Evolutionary conservation across 768 basidiomycete species (phyloP).

Genomic region (Rhizopogon vinicolor): DNA sequence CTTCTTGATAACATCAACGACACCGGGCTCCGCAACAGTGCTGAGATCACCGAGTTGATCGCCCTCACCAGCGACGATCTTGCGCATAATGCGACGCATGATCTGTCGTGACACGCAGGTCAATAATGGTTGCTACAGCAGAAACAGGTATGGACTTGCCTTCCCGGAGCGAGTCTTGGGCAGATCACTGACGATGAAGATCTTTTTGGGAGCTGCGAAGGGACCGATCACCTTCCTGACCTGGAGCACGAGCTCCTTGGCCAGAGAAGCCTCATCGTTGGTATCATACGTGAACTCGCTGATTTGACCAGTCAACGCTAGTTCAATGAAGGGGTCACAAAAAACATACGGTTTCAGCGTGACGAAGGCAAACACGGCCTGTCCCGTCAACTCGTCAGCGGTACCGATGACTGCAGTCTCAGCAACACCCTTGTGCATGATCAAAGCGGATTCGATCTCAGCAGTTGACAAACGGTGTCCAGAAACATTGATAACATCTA

Average conservation of each 20-base stretch:
- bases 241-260: slow-evolving; percentile 89
- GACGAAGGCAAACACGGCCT: slow-evolving; percentile 93
- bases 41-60: slow-evolving; percentile 95
- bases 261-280: slow-evolving; percentile 61
- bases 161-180: slow-evolving; percentile 97
- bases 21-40: slow-evolving; percentile 83
- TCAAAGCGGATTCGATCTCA: slow-evolving; percentile 96
- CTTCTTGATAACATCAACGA: slow-evolving; percentile 82
- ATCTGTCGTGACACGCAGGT: slow-evolving; percentile 41
- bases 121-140: neutral
- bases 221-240: slow-evolving; percentile 98
- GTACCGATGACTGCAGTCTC: slow-evolving; percentile 94
- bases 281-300: slow-evolving; percentile 80
- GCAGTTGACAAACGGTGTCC: slow-evolving; percentile 96
- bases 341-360: slow-evolving; percentile 86
- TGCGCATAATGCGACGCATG: slow-evolving; percentile 94
- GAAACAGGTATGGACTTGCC: slow-evolving; percentile 27
- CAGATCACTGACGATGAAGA: slow-evolving; percentile 76
- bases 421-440: slow-evolving; percentile 91
- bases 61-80: slow-evolving; percentile 91
- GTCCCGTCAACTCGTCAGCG: slow-evolving; percentile 84
- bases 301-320: neutral
- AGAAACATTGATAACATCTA: slow-evolving; percentile 97
- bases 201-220: slow-evolving; percentile 95
- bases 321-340: neutral